Evolutionary conservation across 805 yeast species (phyloP).

Genomic region (Saccharomyces jurei): DNA sequence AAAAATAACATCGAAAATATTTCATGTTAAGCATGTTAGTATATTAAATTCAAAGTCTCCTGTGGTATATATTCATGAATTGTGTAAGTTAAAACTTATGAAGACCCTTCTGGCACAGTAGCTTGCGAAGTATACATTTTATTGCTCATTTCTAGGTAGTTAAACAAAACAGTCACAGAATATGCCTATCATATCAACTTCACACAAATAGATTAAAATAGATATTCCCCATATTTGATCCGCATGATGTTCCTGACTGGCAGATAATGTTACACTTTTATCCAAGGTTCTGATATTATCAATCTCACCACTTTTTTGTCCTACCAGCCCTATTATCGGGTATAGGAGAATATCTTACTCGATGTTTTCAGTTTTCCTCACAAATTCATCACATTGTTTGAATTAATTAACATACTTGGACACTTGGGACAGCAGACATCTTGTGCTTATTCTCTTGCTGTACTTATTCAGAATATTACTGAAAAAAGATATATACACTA

Average conservation of each 20-base stretch:
- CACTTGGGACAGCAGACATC: slow-evolving; percentile 77
- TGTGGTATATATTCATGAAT: not conserved
- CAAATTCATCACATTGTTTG: not conserved
- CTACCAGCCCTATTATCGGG: not conserved
- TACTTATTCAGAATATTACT: not conserved
- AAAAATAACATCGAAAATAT: not conserved
- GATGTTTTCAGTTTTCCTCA: not conserved
- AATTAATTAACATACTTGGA: slow-evolving; percentile 58
- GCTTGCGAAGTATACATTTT: not conserved
- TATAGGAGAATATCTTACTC: not conserved
- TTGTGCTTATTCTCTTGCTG: slow-evolving; percentile 27
- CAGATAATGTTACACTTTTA: not conserved
- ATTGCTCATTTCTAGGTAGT: not conserved
- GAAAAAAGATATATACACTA: not conserved
- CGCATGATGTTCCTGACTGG: not conserved
- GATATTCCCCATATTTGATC: not conserved
- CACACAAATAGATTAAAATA: no score
- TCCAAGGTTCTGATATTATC: not conserved
- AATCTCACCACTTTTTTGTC: not conserved
- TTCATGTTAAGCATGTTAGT: slow-evolving; percentile 10
- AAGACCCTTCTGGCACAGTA: not conserved
- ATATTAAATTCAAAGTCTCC: not conserved
- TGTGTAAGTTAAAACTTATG: not conserved
- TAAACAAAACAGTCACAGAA: not conserved
- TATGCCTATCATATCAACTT: no score